Percentiles rank a stretch among this genome's conserved stretches.
Evolutionary conservation across 2,329 filamentous ascomycete genomes (phyloP).

Genomic region (Penicillium verrucosum): DNA sequence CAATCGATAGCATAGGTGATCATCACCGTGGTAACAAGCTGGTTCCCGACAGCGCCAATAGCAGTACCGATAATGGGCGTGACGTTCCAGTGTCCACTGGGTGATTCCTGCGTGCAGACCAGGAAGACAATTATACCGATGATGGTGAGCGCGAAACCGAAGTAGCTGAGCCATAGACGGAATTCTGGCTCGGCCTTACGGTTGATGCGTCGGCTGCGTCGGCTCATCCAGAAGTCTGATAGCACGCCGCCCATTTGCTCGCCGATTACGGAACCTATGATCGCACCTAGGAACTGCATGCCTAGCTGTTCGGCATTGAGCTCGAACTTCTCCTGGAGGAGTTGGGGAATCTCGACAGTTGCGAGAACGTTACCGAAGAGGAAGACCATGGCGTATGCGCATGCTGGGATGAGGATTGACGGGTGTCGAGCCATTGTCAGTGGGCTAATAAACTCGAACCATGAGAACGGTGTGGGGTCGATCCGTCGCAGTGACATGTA

Average conservation of each 20-base stretch:
- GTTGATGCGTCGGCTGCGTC: constrained; percentile 27
- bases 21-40: constrained; percentile 61
- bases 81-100: constrained; percentile 51
- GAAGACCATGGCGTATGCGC: constrained; percentile 59
- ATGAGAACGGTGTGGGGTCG: constrained; percentile 50
- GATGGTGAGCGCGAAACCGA: constrained; percentile 52
- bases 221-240: constrained; percentile 58
- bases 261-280: constrained; percentile 58
- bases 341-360: constrained; percentile 59
- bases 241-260: constrained; percentile 59
- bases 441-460: constrained; percentile 53
- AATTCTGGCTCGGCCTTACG: constrained; percentile 51
- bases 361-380: constrained; percentile 53
- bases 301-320: constrained; percentile 59
- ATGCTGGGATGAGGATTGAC: constrained; percentile 52
- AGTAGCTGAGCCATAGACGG: constrained; percentile 58
- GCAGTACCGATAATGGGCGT: constrained; percentile 57
- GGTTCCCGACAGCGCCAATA: constrained; percentile 56
- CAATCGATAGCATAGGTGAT: constrained; percentile 62
- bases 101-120: constrained; percentile 51
- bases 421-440: constrained; percentile 47
- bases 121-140: constrained; percentile 57
- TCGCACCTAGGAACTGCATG: constrained; percentile 57
- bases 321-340: constrained; percentile 55
- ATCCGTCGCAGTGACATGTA: constrained; percentile 51